Conservation (phyloP, 805 yeast genomes). For the Metahyphopichia silvanorum region DNA sequence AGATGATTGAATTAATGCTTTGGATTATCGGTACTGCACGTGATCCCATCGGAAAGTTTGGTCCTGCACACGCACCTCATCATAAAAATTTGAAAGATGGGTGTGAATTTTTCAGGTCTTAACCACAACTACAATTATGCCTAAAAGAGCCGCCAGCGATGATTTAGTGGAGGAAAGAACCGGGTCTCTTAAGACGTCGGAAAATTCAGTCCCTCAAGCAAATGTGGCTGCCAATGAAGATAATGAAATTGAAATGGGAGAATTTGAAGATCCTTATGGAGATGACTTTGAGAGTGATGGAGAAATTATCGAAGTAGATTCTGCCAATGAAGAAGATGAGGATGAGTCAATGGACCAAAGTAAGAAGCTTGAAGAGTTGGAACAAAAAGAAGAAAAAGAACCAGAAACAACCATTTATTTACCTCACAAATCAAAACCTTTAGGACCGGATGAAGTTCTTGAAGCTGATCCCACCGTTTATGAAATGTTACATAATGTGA, state of each 20-base stretch:
- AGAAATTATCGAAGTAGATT: conserved; percentile 78
- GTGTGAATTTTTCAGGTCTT: conserved; percentile 1
- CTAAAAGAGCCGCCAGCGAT: conserved; percentile 50
- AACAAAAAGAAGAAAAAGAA: conserved; percentile 29
- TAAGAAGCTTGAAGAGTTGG: conserved; percentile 34
- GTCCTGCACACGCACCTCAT: no score
- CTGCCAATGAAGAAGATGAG: conserved; percentile 34
- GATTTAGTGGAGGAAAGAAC: conserved; percentile 17
- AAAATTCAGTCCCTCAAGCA: conserved; percentile 40
- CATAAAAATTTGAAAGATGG: no score
- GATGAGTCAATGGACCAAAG: conserved; percentile 42
- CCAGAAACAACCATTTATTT: conserved; percentile 58
- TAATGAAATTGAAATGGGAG: conserved; percentile 65
- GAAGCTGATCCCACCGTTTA: conserved; percentile 97
- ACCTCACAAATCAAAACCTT: conserved; percentile 84
- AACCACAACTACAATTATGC: conserved; percentile 27
- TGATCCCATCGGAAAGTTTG: neutral
- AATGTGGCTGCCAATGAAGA: conserved; percentile 15
- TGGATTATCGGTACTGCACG: neutral
- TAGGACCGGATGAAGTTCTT: conserved; percentile 92
- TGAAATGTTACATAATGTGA: conserved; percentile 92
- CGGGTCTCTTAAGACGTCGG: conserved; percentile 32
- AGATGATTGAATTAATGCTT: neutral
- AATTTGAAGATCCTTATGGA: conserved; percentile 84
- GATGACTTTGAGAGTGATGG: conserved; percentile 93